Evolutionary conservation across 2,329 filamentous ascomycete species (phyloP), one percentile per base, ranked within the genome.

Genomic region (Phialophora chinensis): DNA sequence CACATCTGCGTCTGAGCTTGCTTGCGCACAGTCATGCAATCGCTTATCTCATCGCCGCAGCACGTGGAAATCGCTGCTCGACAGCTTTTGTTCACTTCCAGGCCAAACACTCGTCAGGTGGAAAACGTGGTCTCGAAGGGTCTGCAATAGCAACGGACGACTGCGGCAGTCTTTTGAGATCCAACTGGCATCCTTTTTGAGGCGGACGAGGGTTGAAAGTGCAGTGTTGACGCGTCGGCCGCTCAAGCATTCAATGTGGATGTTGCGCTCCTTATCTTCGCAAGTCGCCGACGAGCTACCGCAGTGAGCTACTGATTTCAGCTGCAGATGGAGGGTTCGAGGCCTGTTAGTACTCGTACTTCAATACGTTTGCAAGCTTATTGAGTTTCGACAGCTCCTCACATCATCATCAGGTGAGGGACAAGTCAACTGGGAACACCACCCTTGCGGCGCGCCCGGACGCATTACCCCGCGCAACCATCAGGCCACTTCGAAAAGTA

Each of bases 401-500:
- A 53, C 42, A 35, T 58, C 54, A 64, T 60, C 49, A 54, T 66
- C 64, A 55, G 64, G 55, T 66, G 64, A 63, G 60, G 31, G 38
- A 23, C 14, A 60, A 55, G 20, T 44, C 17, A n/a, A 14, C 25
- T 23, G 17, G 11, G 25, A 33, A 31, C 42, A 60, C 33, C 2
- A 50, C n/a, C 23, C 23, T 17, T 14, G 25, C 20, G 27, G 29
- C 27, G n/a, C 44, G 44, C 47, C 25, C 58, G 49, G 50, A 53
- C 44, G 31, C 31, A 29, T 17, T 60, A 53, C 47, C 59, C 59
- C 60, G 49, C 65, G 42, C 20, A 57, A 47, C 47, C 54, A 62
- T 66, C 65, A 66, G 63, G 65, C 65, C 65, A 66, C 65, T 60
- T 63, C 35, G 49, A 63, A 60, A 66, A 23, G 54, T 60, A 63